Evolutionary conservation across 345 rosid genomes (phyloP), one percentile per base, ranked within the genome.

Genomic region (Acer saccharum): DNA sequence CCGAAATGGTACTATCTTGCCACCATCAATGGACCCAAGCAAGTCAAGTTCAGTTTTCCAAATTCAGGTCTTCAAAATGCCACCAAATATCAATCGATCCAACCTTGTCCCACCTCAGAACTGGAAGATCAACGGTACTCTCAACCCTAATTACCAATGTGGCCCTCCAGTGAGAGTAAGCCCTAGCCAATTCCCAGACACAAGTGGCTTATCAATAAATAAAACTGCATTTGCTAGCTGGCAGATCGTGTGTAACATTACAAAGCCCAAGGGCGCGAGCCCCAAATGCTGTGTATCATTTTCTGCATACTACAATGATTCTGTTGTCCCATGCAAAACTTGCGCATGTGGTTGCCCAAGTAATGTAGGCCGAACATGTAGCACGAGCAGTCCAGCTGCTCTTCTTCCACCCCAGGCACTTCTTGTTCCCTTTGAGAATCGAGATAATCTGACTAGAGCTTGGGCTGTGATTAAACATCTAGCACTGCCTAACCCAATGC

Each of bases 221-320:
- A 81, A 80, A 12, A 82, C 94, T 10, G 95, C 87, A 3, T 85
- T 91, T 83, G 95, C 95, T 0, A 96, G 97, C 80, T 96, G 98
- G 99, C 99, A 94, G 86, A 88, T 96, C 21, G 98, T 92, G 46
- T 96, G 99, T 87, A 96, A 96, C 81, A 96, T 96, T 77, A 89
- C 92, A 61, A 89, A 86, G 68, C 92, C 95, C 55, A 77, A 91
- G 86, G 95, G 90, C 3, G 84, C 74, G 1, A 82, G 83, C 73
- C 98, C 97, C 20, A 87, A 78, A 70, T 96, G 98, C 70, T 96
- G 98, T 23, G 99, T 94, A 9, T 90, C 99, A 1, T 96, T 96
- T 81, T 96, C 99, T 72, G 85, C 99, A 44, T 96, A 91, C 88
- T 88, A 86, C 86, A 94, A 92, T 68, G 99, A 94, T 27, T 96